These are phyloP conservation scores for Arachis hypogaea DNA, from an alignment of 306 rosid species.

Conservation along the genomic window DNA sequence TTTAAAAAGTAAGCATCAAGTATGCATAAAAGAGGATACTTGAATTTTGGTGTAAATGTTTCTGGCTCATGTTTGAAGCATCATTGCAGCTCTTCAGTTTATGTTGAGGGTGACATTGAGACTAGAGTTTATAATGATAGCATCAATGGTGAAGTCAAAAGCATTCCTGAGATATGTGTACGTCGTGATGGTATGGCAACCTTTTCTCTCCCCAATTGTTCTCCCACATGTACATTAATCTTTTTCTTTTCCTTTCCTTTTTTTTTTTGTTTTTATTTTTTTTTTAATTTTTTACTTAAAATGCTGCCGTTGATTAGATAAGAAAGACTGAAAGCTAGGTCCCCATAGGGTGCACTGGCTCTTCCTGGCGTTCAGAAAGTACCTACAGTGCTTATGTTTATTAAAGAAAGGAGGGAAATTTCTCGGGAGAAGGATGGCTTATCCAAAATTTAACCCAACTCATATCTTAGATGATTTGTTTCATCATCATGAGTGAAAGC, in stretches of 20 bases:
- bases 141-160: slow-evolving; percentile 88
- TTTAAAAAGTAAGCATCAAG: slow-evolving; percentile 74
- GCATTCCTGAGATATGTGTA: slow-evolving; percentile 89
- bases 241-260: too few relatives aligned
- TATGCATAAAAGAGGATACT: background rate
- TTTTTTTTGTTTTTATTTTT: too few relatives aligned
- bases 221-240: background rate
- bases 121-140: slow-evolving; percentile 90
- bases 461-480: background rate
- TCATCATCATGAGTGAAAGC: slow-evolving; percentile 5
- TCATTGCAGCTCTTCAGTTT: slow-evolving; percentile 86
- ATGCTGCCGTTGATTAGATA: background rate
- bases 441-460: too few relatives aligned
- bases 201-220: slow-evolving; percentile 2
- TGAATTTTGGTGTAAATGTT: slow-evolving; percentile 29
- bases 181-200: slow-evolving; percentile 80
- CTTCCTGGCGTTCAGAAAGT: background rate
- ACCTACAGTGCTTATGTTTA: background rate
- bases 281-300: background rate
- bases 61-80: slow-evolving; percentile 45
- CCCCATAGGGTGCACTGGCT: background rate
- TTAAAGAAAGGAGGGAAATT: background rate
- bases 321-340: background rate
- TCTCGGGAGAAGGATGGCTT: too few relatives aligned
- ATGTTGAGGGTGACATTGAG: slow-evolving; percentile 96